Conservation (phyloP, 2,329 filamentous ascomycete genomes). For the Passalora sequoiae region DNA sequence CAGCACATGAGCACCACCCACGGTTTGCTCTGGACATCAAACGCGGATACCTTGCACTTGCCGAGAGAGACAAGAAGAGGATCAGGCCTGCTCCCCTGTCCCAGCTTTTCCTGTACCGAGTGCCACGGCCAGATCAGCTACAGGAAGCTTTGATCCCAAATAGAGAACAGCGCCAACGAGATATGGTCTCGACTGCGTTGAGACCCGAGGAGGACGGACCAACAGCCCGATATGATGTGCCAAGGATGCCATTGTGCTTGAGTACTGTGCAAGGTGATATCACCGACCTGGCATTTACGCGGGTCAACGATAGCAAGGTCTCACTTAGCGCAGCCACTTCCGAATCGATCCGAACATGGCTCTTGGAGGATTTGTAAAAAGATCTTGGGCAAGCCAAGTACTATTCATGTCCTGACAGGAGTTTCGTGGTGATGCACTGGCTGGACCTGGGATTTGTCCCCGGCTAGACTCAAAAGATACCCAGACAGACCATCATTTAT, state of each 20-base stretch:
- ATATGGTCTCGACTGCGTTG: constrained; percentile 13
- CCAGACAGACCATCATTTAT: too few relatives aligned
- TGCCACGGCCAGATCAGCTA: constrained; percentile 23
- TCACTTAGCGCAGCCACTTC: constrained; percentile 22
- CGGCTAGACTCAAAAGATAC: too few relatives aligned
- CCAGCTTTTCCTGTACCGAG: constrained; percentile 30
- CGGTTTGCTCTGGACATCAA: constrained; percentile 23
- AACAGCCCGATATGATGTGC: constrained; percentile 18
- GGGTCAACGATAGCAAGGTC: constrained; percentile 13
- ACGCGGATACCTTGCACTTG: constrained; percentile 26
- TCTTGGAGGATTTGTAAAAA: constrained; percentile 19
- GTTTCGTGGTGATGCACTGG: neutral
- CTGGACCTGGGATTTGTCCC: neutral
- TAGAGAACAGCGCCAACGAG: constrained; percentile 6
- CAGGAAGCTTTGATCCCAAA: constrained; percentile 13
- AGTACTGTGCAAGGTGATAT: constrained; percentile 26
- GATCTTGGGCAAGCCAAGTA: neutral
- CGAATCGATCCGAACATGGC: constrained; percentile 25
- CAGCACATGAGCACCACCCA: constrained; percentile 32
- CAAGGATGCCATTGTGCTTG: constrained; percentile 28
- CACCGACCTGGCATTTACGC: constrained; percentile 23
- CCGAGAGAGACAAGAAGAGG: constrained; percentile 31
- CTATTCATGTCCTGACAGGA: neutral
- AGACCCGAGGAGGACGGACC: constrained; percentile 5
- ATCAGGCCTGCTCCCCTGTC: constrained; percentile 24